Base-by-base conservation (phyloP, 805 yeast genomes). In the Saccharomyces kudriavzevii region DNA sequence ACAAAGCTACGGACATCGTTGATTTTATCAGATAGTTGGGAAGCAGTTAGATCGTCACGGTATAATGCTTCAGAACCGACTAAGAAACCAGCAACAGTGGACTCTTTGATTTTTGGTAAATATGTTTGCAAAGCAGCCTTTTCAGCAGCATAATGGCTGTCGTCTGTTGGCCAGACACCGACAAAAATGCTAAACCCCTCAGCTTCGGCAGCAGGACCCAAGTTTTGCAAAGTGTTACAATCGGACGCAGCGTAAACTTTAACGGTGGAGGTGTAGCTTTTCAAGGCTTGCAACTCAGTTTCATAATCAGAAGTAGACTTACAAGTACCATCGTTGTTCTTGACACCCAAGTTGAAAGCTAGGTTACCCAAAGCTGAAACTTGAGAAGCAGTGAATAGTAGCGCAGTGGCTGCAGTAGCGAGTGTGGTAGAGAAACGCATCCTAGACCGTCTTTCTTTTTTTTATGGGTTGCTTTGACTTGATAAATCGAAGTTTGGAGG, bases 61-160 rank as follows among this genome's bases (percentile, higher is more conserved):
- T 92, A 92, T 60, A 92, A 78, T 55, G 96, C 92, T 79, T 92
- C 98, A 26, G 97, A 90, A 60, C 98, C 98, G 60, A 92, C 98
- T 51, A 89, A 77, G 74, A 92, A 77, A 48, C 84, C 88, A 64
- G 83, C 81, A 64, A 92, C 79, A 58, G 89, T 81, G 51, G 81
- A 76, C 56, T 80, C 78, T 52, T 88, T 83, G 58, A 90, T 77
- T 30, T 64, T 73, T 63, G 97, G 96, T 70, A 92, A 80, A 72
- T 85, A 87, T 11, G 73, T 54, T 60, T 74, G 63, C 63, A 92
- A 78, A 48, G 97, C 96, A 27, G 68, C 68, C 70, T 87, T 80
- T 76, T 92, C 98, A 11, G 78, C 83, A 47, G 70, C 73, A 69
- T 79, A 91, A 71, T 89, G 95, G 51, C 84, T 70, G 51, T 83